These are phyloP conservation scores for Brassica balearica DNA, from an alignment of 441 rosid species.

Conservation along the genomic window DNA sequence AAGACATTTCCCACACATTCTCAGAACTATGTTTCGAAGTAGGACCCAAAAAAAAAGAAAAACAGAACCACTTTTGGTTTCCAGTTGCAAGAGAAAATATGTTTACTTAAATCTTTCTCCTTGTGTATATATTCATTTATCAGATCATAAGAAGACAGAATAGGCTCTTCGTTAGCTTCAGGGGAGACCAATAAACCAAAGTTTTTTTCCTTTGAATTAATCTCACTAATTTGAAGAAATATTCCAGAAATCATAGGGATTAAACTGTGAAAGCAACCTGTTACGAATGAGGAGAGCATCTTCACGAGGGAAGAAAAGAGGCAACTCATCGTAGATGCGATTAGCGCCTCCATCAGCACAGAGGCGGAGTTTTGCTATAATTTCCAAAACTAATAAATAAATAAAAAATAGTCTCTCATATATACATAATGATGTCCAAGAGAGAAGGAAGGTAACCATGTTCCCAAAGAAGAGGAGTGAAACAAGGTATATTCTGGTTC, in stretches of 20 bases:
- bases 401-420: too few relatives aligned
- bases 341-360: conserved; percentile 99
- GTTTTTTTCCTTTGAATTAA: not conserved
- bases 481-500: conserved; percentile 75
- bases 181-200: not conserved
- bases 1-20: conserved; percentile 22
- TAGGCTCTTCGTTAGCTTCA: not conserved
- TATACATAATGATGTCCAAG: not conserved
- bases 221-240: too few relatives aligned
- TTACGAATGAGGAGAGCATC: conserved; percentile 59
- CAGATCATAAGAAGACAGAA: not conserved
- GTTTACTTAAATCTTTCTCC: too few relatives aligned
- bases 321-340: conserved; percentile 89
- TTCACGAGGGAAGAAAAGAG: conserved; percentile 68
- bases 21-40: not conserved
- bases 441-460: conserved; percentile 57
- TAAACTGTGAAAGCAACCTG: conserved; percentile 45
- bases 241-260: too few relatives aligned
- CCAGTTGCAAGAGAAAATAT: too few relatives aligned
- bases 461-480: conserved; percentile 87
- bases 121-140: too few relatives aligned
- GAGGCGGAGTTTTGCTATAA: conserved; percentile 76
- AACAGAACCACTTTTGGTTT: too few relatives aligned
- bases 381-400: not conserved
- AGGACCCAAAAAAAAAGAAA: not conserved